Conservation (phyloP, 2,329 filamentous ascomycete species). For the Biscogniauxia marginata region DNA sequence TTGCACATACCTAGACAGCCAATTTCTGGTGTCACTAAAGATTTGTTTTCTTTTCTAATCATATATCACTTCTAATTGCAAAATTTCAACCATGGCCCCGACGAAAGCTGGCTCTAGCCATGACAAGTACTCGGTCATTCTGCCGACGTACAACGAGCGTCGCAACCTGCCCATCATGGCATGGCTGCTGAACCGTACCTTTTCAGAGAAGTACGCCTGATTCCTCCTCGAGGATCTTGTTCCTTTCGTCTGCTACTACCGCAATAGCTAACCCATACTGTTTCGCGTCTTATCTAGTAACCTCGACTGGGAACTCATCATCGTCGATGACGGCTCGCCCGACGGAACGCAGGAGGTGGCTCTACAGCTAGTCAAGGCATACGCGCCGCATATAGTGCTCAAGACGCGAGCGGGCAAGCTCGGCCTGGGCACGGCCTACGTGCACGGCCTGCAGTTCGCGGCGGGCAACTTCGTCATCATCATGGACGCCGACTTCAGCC, state of each 20-base stretch:
- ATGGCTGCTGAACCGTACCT: conserved; percentile 90
- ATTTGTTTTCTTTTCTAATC: conserved; percentile 7
- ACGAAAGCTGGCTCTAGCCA: conserved; percentile 37
- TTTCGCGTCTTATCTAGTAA: conserved; percentile 53
- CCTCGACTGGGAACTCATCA: conserved; percentile 94
- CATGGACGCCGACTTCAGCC: conserved; percentile 99
- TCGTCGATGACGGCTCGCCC: conserved; percentile 96
- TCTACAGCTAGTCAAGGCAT: conserved; percentile 84
- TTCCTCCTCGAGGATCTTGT: neutral
- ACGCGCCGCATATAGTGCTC: conserved; percentile 75
- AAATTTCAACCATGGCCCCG: conserved; percentile 44
- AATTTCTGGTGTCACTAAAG: no score
- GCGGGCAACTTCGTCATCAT: conserved; percentile 97
- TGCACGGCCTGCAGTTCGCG: conserved; percentile 86
- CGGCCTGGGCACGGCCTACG: conserved; percentile 94
- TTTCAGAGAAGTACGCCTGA: conserved; percentile 74
- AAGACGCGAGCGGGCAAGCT: conserved; percentile 92
- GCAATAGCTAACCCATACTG: conserved; percentile 13
- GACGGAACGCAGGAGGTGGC: conserved; percentile 93
- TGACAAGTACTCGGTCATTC: conserved; percentile 94
- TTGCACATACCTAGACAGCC: conserved; percentile 1
- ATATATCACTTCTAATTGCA: conserved; percentile 3
- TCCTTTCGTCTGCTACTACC: neutral
- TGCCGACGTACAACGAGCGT: conserved; percentile 98
- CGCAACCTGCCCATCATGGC: conserved; percentile 93